phyloP scores from a whole-genome alignment of 2,329 filamentous ascomycete genomes.

The Curvularia eragrostidis region DNA sequence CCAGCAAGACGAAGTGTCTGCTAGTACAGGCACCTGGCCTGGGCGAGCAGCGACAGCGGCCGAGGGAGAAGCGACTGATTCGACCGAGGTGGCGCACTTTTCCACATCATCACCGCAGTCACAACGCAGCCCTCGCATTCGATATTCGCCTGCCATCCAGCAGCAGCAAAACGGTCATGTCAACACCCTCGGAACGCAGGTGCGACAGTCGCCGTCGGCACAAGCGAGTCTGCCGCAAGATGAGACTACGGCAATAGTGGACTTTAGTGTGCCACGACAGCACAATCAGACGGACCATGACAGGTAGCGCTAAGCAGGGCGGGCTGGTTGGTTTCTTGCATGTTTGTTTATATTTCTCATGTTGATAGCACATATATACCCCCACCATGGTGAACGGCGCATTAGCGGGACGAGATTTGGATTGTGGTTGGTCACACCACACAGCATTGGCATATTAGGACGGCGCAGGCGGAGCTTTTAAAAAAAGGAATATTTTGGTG shows the following conservation, averaged over 20 bases:
- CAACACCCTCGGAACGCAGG: slow-evolving; percentile 26
- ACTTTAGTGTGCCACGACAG: slow-evolving; percentile 15
- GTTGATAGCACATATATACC: slow-evolving; percentile 36
- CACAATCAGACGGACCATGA: slow-evolving; percentile 38
- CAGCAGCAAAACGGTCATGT: slow-evolving; percentile 10
- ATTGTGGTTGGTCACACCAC: slow-evolving; percentile 22
- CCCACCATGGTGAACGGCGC: slow-evolving; percentile 27
- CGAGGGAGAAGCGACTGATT: slow-evolving; percentile 23
- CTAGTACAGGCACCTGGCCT: slow-evolving; percentile 24
- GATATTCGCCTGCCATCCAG: slow-evolving; percentile 32
- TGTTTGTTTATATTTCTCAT: slow-evolving; percentile 33
- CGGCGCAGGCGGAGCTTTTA: slow-evolving; percentile 31
- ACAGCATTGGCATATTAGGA: slow-evolving; percentile 37
- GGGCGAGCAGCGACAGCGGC: slow-evolving; percentile 27
- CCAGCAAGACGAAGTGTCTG: slow-evolving; percentile 26
- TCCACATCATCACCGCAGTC: slow-evolving; percentile 22
- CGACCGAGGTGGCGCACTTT: slow-evolving; percentile 19
- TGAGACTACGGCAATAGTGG: slow-evolving; percentile 9
- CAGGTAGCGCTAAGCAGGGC: slow-evolving; percentile 27
- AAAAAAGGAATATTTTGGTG: slow-evolving; percentile 25
- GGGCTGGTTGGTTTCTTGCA: slow-evolving; percentile 15
- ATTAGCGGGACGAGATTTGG: slow-evolving; percentile 21
- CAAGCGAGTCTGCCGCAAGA: slow-evolving; percentile 6
- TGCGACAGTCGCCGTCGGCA: slow-evolving; percentile 9
- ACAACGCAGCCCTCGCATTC: slow-evolving; percentile 32